Base-by-base conservation (phyloP, 2,329 filamentous ascomycete species). In the Cadophora gregata region DNA sequence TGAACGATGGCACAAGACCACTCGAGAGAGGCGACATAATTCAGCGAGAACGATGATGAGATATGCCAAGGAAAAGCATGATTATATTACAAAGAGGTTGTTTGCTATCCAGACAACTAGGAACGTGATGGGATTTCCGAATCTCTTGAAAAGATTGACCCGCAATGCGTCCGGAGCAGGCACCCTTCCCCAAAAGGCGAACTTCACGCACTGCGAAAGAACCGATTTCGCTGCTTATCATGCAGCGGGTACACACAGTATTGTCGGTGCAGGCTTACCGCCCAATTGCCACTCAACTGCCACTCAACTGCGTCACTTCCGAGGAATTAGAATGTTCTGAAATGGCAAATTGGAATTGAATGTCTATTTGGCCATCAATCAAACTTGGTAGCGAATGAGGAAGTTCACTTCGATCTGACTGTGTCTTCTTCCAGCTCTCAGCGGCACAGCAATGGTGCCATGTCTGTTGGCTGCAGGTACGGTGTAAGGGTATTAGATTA, bases 1-100 rank as follows among this genome's bases (percentile, higher is more conserved):
- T 97, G 65, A 95, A 93, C 74, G 93, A 97, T 74, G 92, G 92
- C n/a, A 92, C 87, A 25, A 85, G 90, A 36, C 90, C 92, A 1
- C 78, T 97, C 53, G 88, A 86, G 4, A 86, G 88, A 69, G 87
- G 88, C 53, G 92, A 97, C 76, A 96, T 97, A 42, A 92, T 94
- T 62, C 90, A 96, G 61, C 70, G 74, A 21, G 69, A 74, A 31
- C 67, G 68, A 47, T 71, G 63, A 69, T 60, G 53, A 36, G 25
- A 47, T 47, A 14, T 48, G 21, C 36, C 14, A 21, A 53, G 48
- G 42, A 59, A 14, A 50, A 61, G 25, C 29, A 8, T 33, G n/a
- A 42, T 8, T 63, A 19, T 53, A 45, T 14, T 59, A 10, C 16
- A 6, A 29, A 42, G 21, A n/a, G 19, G 4, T 27, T 62, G 12